Conservation (phyloP, 768 basidiomycete genomes). For the Nidularia pulvinata region DNA sequence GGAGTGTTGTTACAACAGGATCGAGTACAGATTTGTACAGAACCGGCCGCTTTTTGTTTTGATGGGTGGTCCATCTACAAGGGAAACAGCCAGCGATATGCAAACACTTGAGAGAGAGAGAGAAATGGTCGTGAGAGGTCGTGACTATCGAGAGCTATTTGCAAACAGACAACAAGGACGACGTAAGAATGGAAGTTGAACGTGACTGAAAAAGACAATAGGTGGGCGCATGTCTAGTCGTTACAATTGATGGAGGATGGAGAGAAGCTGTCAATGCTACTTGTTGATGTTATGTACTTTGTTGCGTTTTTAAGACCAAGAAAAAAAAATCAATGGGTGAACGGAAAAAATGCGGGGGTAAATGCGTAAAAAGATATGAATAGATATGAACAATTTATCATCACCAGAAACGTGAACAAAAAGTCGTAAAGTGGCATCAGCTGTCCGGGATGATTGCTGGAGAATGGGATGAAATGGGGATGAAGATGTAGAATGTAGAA, state of each 20-base stretch:
- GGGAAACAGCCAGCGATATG: not conserved
- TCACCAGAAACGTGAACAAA: not conserved
- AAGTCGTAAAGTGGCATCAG: slow-evolving; percentile 13
- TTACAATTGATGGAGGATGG: slow-evolving; percentile 48
- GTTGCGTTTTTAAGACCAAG: not conserved
- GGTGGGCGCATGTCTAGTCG: slow-evolving; percentile 69
- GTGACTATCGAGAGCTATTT: slow-evolving; percentile 24
- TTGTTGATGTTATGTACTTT: slow-evolving; percentile 3
- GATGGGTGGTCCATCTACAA: not conserved
- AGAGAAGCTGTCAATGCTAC: not conserved
- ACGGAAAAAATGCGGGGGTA: slow-evolving; percentile 3
- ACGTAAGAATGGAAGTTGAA: slow-evolving; percentile 11
- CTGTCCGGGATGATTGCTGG: slow-evolving; percentile 9
- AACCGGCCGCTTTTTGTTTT: slow-evolving; percentile 1
- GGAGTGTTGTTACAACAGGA: not conserved
- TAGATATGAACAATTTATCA: slow-evolving; percentile 12
- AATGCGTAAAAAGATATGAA: slow-evolving; percentile 21
- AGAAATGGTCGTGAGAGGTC: slow-evolving; percentile 3
- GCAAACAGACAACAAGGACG: slow-evolving; percentile 23
- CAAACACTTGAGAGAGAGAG: not conserved
- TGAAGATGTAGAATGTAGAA: not conserved
- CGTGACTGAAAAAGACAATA: slow-evolving; percentile 24
- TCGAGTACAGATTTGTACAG: not conserved
- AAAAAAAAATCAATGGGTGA: slow-evolving; percentile 12
- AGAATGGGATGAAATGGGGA: not conserved